These are phyloP conservation scores for Theileria sp. DNA, from an alignment of 169 alveolate species.

Conservation along the genomic window DNA sequence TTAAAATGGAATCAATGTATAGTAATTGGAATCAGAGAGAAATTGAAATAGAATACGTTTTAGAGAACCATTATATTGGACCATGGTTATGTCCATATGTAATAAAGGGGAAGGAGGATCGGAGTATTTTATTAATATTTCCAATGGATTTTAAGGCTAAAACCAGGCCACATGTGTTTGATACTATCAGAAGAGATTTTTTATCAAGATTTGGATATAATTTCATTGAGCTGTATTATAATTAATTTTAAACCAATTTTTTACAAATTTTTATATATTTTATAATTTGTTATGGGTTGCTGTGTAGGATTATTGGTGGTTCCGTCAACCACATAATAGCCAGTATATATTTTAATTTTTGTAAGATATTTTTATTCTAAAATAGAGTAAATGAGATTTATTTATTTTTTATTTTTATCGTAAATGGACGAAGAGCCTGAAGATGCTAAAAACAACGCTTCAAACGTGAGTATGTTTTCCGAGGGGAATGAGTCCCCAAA, in stretches of 20 bases:
- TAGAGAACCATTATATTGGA: conserved; percentile 27
- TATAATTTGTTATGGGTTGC: neutral
- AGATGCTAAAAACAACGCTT: neutral
- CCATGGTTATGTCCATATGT: conserved; percentile 56
- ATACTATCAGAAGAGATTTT: conserved; percentile 19
- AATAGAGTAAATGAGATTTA: neutral
- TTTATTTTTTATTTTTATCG: neutral
- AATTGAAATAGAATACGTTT: conserved; percentile 19
- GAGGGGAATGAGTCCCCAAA: conserved; percentile 8
- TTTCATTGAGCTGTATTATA: conserved; percentile 22
- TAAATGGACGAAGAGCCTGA: conserved; percentile 14
- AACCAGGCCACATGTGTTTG: neutral
- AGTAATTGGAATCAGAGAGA: conserved; percentile 3
- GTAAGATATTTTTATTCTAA: conserved; percentile 1
- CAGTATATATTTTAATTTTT: neutral
- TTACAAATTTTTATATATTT: neutral
- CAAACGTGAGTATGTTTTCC: neutral
- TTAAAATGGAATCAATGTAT: neutral
- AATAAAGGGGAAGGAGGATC: neutral
- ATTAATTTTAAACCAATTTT: too few species aligned
- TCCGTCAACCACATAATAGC: neutral
- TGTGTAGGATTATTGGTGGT: neutral
- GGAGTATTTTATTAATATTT: neutral
- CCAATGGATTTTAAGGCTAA: neutral
- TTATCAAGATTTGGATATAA: conserved; percentile 14